Evolutionary conservation across 208 protist genomes (phyloP).

Genomic region (Naegleria fowleri): DNA sequence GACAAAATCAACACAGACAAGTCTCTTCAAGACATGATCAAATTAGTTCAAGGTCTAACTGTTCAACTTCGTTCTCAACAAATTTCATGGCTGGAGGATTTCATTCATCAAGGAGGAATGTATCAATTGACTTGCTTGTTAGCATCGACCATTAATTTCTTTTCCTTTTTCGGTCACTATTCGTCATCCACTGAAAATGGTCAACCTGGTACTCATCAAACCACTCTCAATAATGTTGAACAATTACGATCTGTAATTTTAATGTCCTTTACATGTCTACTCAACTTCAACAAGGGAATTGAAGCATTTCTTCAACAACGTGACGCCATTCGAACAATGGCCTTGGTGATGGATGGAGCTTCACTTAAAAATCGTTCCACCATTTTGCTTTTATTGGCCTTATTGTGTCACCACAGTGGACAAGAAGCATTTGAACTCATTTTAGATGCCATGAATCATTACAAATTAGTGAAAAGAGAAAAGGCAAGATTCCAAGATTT

Average conservation of each 20-base stretch:
- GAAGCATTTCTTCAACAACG: neutral
- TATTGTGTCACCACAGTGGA: neutral
- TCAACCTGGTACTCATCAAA: neutral
- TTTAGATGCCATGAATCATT: conserved; percentile 8
- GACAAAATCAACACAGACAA: neutral
- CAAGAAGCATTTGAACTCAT: neutral
- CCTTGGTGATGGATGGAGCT: neutral
- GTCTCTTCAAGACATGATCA: neutral
- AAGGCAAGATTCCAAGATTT: neutral
- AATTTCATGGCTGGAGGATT: neutral
- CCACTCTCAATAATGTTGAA: neutral
- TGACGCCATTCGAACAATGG: neutral
- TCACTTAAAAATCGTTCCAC: neutral
- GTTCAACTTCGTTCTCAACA: neutral
- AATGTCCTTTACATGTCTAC: neutral
- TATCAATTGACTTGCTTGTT: conserved; percentile 12
- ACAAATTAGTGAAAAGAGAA: neutral
- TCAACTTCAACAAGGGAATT: neutral
- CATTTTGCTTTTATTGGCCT: neutral
- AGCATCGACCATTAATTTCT: neutral
- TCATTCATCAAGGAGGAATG: neutral
- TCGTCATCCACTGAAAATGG: neutral
- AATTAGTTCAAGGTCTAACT: neutral
- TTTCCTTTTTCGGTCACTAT: neutral
- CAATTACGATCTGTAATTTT: neutral